phyloP scores from a whole-genome alignment of 108 stramenopile genomes.

The Pseudonitzschia pungens region DNA sequence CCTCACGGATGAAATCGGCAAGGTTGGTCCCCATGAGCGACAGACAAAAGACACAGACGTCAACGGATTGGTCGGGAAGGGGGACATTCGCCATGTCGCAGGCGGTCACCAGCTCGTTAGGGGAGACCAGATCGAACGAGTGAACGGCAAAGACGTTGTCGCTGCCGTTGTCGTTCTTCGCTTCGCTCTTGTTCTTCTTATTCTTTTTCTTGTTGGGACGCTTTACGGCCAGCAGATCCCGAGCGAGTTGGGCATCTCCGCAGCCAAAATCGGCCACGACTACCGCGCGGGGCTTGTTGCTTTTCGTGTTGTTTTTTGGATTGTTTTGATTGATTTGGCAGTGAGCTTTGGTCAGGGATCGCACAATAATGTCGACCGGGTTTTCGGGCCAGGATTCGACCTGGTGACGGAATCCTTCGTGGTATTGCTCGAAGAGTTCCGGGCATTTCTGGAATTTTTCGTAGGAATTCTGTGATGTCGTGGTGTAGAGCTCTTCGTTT shows the following conservation, averaged over 20 bases:
- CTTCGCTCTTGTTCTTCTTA: conserved; percentile 16
- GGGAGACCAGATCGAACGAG: conserved; percentile 96
- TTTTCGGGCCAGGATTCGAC: conserved; percentile 94
- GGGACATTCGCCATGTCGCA: conserved; percentile 98
- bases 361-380: conserved; percentile 93
- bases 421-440: conserved; percentile 96
- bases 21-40: conserved; percentile 98
- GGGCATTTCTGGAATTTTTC: conserved; percentile 81
- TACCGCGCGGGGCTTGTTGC: neutral
- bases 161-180: neutral
- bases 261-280: conserved; percentile 98
- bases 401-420: conserved; percentile 96
- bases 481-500: conserved; percentile 97
- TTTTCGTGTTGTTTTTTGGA: conserved; percentile 10
- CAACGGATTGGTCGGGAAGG: conserved; percentile 75
- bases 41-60: conserved; percentile 95
- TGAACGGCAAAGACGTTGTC: conserved; percentile 66
- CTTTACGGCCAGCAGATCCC: conserved; percentile 50
- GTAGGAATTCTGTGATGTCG: conserved; percentile 70
- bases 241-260: conserved; percentile 95
- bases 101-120: conserved; percentile 85
- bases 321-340: neutral
- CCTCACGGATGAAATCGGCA: conserved; percentile 93
- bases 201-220: conserved; percentile 4
- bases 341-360: conserved; percentile 22